These are phyloP conservation scores for Cladosporium sp. DNA, from an alignment of 2,329 filamentous ascomycete genomes.

Conservation along the genomic window DNA sequence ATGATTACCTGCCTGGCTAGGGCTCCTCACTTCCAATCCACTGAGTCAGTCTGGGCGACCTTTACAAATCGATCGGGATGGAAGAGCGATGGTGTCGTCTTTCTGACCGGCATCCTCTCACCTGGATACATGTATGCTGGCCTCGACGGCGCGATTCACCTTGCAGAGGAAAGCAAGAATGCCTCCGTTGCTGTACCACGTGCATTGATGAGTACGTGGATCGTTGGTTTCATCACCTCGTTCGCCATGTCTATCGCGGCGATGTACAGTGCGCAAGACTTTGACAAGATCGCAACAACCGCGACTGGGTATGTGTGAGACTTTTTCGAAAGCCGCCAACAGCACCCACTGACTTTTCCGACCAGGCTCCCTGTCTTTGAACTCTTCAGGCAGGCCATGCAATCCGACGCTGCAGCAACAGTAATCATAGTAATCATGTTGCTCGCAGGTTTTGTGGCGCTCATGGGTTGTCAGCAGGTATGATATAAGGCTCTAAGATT, in stretches of 20 bases:
- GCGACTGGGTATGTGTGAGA: neutral
- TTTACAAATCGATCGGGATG: conserved; percentile 49
- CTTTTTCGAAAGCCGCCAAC: neutral
- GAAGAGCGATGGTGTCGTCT: conserved; percentile 29
- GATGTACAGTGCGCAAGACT: conserved; percentile 43
- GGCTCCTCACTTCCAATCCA: conserved; percentile 26
- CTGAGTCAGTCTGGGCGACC: conserved; percentile 50
- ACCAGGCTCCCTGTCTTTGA: conserved; percentile 12
- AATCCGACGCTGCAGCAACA: neutral
- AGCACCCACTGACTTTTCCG: neutral
- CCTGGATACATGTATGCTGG: conserved; percentile 23
- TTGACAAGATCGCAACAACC: conserved; percentile 26
- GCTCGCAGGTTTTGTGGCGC: neutral
- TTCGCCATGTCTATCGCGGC: conserved; percentile 43
- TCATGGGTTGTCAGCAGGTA: conserved; percentile 3
- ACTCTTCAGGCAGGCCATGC: conserved; percentile 10
- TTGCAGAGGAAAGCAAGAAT: conserved; percentile 22
- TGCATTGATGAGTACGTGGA: neutral
- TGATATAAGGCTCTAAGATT: neutral
- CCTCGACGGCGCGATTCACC: conserved; percentile 19
- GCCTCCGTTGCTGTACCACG: neutral
- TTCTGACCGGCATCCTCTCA: conserved; percentile 22
- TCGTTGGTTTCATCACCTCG: conserved; percentile 25
- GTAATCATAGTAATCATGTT: neutral
- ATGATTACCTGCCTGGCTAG: conserved; percentile 45